A percentile compares a stretch with the other conserved stretches of the same genome.
These are phyloP conservation scores for Leucocoprinus leucothites DNA, from an alignment of 768 basidiomycete species.

Conservation along the genomic window DNA sequence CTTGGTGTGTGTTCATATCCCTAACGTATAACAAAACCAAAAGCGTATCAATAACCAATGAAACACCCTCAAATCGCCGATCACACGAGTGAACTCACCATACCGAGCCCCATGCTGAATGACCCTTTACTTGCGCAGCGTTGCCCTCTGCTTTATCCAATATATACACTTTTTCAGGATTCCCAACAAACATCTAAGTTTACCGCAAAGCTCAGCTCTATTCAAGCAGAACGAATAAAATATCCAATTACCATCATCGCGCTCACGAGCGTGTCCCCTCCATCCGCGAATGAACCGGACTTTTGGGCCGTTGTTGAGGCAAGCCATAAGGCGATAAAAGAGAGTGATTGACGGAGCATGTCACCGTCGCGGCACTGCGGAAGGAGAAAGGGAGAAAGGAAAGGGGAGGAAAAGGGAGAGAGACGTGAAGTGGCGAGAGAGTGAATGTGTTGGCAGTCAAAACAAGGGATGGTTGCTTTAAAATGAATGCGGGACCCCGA, in stretches of 20 bases:
- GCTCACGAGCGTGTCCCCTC: slow-evolving; percentile 43
- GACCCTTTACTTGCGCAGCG: slow-evolving; percentile 56
- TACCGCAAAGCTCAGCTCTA: neutral
- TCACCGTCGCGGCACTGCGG: slow-evolving; percentile 1
- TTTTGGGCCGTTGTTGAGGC: slow-evolving; percentile 29
- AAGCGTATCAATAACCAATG: neutral
- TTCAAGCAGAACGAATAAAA: slow-evolving; percentile 9
- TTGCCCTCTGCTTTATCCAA: slow-evolving; percentile 91
- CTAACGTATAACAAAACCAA: slow-evolving; percentile 28
- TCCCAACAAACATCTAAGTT: slow-evolving; percentile 75
- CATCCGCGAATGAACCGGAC: slow-evolving; percentile 43
- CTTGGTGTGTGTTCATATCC: slow-evolving; percentile 59
- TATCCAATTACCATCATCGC: slow-evolving; percentile 46
- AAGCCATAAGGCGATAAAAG: slow-evolving; percentile 44
- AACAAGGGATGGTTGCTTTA: neutral
- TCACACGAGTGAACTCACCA: slow-evolving; percentile 38
- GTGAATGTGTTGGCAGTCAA: slow-evolving; percentile 3
- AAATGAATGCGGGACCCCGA: neutral
- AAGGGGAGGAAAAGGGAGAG: slow-evolving; percentile 8
- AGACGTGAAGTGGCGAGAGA: slow-evolving; percentile 6
- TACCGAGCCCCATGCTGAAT: slow-evolving; percentile 72
- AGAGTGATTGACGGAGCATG: slow-evolving; percentile 21
- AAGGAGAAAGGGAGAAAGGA: neutral
- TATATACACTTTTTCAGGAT: slow-evolving; percentile 79
- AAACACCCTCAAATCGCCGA: neutral